These are phyloP conservation scores for Stentor roeselii DNA, from an alignment of 73 alveolate genomes.

Conservation along the genomic window DNA sequence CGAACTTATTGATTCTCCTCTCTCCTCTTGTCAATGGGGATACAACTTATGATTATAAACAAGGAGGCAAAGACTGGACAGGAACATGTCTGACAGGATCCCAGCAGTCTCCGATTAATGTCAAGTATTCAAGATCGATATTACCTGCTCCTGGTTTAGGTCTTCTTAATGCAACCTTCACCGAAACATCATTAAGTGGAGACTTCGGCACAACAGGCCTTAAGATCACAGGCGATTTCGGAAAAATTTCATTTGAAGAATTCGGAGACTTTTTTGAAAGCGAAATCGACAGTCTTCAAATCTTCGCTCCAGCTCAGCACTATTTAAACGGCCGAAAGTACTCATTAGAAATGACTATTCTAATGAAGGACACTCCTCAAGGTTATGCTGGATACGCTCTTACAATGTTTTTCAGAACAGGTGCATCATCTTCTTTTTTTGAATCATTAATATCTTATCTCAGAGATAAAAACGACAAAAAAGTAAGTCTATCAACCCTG, in stretches of 20 bases:
- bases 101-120: background rate
- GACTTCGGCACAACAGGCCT: background rate
- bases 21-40: background rate
- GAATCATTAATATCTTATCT: too few relatives aligned
- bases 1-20: background rate
- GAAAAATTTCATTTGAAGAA: background rate
- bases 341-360: background rate
- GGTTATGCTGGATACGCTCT: background rate
- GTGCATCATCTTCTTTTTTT: background rate
- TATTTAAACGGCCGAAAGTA: background rate
- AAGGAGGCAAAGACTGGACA: conserved; percentile 18
- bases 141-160: background rate
- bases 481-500: background rate
- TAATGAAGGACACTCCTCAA: background rate
- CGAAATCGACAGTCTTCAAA: background rate
- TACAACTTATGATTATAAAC: too few relatives aligned
- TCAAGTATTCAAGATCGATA: background rate
- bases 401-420: background rate
- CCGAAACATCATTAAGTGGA: background rate
- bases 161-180: background rate
- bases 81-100: conserved; percentile 12
- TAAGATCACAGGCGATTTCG: background rate
- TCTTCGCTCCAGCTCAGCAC: conserved; percentile 6
- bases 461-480: background rate
- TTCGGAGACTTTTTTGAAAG: background rate